Percentiles rank a stretch among this genome's conserved stretches.
Conservation (phyloP, 2,329 filamentous ascomycete genomes). For the Colletotrichum orbiculare region DNA sequence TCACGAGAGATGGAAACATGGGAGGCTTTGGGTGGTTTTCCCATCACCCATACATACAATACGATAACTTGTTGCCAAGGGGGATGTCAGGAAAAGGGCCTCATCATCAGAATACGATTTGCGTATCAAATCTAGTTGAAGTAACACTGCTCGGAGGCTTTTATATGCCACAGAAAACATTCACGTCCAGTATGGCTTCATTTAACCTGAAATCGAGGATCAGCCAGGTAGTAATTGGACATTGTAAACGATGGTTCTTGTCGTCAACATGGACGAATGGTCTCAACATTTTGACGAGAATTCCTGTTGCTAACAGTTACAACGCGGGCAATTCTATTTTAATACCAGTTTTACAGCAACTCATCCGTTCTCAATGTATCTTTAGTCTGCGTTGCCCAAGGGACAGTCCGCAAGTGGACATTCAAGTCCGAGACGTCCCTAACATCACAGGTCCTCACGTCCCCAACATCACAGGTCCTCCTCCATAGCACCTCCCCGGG, state of each 20-base stretch:
- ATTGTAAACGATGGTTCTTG: no score
- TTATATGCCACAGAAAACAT: no score
- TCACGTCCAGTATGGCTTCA: not conserved
- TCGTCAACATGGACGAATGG: not conserved
- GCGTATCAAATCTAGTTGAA: no score
- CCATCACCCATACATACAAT: no score
- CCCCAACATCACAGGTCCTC: not conserved
- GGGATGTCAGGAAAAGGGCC: no score
- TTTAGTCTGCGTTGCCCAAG: not conserved
- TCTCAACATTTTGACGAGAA: not conserved
- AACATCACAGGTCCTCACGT: not conserved
- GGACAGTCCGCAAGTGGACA: not conserved
- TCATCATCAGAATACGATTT: no score
- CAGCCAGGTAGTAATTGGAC: no score
- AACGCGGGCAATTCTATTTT: not conserved
- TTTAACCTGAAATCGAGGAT: no score
- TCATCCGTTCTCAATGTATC: not conserved
- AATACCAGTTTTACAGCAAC: not conserved
- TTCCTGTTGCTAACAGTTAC: not conserved
- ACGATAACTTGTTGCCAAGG: accelerated
- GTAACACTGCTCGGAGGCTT: no score
- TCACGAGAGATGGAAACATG: no score
- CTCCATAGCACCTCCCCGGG: not conserved
- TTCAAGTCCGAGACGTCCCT: no score
- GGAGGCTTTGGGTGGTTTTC: no score